phyloP scores from a whole-genome alignment of 805 yeast genomes.

The Starmerella stigmatis region DNA sequence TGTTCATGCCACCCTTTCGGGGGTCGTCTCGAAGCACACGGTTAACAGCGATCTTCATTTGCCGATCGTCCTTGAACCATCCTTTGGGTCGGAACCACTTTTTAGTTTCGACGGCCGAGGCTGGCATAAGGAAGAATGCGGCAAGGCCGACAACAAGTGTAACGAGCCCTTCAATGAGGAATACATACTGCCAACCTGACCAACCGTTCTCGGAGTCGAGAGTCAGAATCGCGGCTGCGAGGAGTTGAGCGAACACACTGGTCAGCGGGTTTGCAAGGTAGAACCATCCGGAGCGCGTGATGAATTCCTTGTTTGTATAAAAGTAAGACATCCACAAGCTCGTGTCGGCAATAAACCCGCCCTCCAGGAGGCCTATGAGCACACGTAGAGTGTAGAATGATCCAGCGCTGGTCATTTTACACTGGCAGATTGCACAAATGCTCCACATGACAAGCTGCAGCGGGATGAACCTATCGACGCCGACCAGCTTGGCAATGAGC shows the following conservation, averaged over 20 bases:
- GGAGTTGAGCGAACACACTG: conserved; percentile 31
- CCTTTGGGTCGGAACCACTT: conserved; percentile 39
- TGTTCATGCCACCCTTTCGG: conserved; percentile 50
- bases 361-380: conserved; percentile 48
- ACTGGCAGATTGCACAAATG: conserved; percentile 44
- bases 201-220: conserved; percentile 36
- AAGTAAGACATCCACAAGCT: conserved; percentile 33
- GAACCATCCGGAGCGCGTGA: conserved; percentile 44
- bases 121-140: conserved; percentile 40
- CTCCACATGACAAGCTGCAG: conserved; percentile 49
- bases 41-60: conserved; percentile 48
- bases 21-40: conserved; percentile 53
- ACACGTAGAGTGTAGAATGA: conserved; percentile 42
- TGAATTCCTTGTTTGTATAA: conserved; percentile 44
- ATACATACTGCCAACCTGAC: conserved; percentile 41
- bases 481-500: conserved; percentile 48
- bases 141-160: conserved; percentile 43
- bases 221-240: conserved; percentile 40
- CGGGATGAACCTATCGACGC: conserved; percentile 57
- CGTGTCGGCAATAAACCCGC: conserved; percentile 37
- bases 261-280: conserved; percentile 37
- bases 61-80: conserved; percentile 39
- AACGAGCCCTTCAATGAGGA: conserved; percentile 41
- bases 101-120: conserved; percentile 42
- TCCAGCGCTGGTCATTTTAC: conserved; percentile 34